Evolutionary conservation across 352 stramenopile species (phyloP), one percentile per base, ranked within the genome.

Genomic region (Elongisporangium prolatum): DNA sequence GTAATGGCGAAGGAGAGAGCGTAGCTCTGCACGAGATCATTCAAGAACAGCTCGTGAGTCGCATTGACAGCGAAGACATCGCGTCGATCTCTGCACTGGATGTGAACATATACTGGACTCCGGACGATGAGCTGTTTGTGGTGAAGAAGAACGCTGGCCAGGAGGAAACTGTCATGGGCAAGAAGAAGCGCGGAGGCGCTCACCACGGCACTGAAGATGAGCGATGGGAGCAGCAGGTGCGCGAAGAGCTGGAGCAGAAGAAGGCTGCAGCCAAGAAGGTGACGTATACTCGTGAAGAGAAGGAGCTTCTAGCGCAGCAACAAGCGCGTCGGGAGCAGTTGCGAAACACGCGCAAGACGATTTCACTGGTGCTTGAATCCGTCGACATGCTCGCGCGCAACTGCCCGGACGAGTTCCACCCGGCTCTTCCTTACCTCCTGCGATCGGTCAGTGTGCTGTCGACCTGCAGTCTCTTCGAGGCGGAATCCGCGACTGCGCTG

Each of bases 221-320:
- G 38, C 77, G 87, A 48, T 96, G 85, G 84, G 86, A 96, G 28
- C 80, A 91, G 53, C 79, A 94, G 52, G 60, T 91, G 58, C 86
- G 86, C 14, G 80, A 93, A 56, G 86, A 96, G 65, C 67, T 94
- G 2, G 81, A 86, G 44, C 67, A 68, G 38, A 91, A 91, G 67
- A 91, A 90, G 56, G 71, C 69, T 24, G 68, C 63, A 13, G 63
- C 75, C 24, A 54, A 72, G 22, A 85, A 84, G 52, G 68, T 68
- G 44, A 64, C 60, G 10, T 77, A 84, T 50, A 76, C 76, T 9
- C 34, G 64, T 16, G 76, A 91, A 48, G 70, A 95, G 59, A 85
- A 86, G 57, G 65, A 64, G 2, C 64, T 69, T 21, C 57, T 95
- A 1, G 63, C 69, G 3, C 58, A 88, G 54, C 86, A 95, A 66